These are phyloP conservation scores for Cytospora piceae DNA, from an alignment of 2,329 filamentous ascomycete genomes.

Conservation along the genomic window DNA sequence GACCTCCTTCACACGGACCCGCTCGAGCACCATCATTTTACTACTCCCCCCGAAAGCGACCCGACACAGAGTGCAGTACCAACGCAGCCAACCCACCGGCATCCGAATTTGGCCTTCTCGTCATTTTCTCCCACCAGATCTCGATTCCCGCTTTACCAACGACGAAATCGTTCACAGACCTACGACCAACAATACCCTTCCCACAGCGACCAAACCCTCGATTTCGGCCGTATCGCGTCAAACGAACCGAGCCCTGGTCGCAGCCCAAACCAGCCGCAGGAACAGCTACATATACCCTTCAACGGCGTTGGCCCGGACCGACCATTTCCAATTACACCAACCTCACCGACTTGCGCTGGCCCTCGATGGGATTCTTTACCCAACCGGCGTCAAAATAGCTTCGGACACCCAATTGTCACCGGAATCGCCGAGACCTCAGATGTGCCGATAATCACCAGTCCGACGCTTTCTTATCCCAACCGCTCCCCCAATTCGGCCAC, in stretches of 20 bases:
- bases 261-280: conserved; percentile 11
- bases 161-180: conserved; percentile 6
- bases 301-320: conserved; percentile 29
- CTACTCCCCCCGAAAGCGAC: conserved; percentile 21
- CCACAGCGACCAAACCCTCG: background rate
- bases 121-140: conserved; percentile 19
- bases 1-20: conserved; percentile 30
- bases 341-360: conserved; percentile 19
- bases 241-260: background rate
- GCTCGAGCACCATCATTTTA: conserved; percentile 28
- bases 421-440: conserved; percentile 12
- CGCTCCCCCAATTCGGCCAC: conserved; percentile 35
- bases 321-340: conserved; percentile 29
- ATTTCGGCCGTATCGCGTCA: conserved; percentile 8
- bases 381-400: conserved; percentile 13
- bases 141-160: conserved; percentile 4
- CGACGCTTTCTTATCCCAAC: conserved; percentile 30
- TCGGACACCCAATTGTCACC: conserved; percentile 1
- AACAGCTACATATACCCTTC: conserved; percentile 12
- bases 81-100: conserved; percentile 16
- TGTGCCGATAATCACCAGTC: conserved; percentile 20
- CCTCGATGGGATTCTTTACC: conserved; percentile 28
- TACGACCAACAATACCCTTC: background rate
- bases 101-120: conserved; percentile 15
- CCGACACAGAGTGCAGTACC: conserved; percentile 22